phyloP scores from a whole-genome alignment of 2,329 filamentous ascomycete species.

The Penicillium janthinellum region DNA sequence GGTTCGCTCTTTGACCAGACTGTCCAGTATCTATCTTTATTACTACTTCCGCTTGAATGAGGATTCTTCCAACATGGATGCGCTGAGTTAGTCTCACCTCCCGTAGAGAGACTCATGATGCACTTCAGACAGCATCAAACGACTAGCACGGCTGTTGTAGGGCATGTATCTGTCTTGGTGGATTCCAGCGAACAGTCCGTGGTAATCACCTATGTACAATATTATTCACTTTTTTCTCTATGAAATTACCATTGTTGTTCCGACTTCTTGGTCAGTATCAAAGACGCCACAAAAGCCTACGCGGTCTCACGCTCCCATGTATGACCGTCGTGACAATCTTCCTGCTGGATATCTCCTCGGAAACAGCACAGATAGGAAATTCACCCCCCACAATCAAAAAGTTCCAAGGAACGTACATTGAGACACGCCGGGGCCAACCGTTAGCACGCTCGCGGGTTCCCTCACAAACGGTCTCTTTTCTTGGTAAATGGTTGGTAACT shows the following conservation, averaged over 20 bases:
- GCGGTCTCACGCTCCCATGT: background rate
- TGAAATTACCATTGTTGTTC: background rate
- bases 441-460: background rate
- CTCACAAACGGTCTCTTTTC: background rate
- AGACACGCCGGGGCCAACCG: background rate
- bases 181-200: background rate
- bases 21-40: background rate
- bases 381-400: background rate
- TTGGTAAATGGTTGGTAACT: background rate
- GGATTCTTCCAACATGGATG: background rate
- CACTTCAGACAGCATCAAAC: background rate
- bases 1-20: slow-evolving; percentile 4
- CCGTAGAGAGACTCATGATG: background rate
- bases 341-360: background rate
- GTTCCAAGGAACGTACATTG: background rate
- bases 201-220: slow-evolving; percentile 2
- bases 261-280: background rate
- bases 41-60: background rate
- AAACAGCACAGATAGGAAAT: background rate
- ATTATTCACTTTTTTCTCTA: background rate
- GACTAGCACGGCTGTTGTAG: background rate
- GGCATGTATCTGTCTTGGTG: background rate
- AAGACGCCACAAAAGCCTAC: background rate
- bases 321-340: slow-evolving; percentile 8
- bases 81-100: slow-evolving; percentile 1